Base-by-base conservation (phyloP, 176 grass and related monocot genomes). In the Oryza meyeriana region DNA sequence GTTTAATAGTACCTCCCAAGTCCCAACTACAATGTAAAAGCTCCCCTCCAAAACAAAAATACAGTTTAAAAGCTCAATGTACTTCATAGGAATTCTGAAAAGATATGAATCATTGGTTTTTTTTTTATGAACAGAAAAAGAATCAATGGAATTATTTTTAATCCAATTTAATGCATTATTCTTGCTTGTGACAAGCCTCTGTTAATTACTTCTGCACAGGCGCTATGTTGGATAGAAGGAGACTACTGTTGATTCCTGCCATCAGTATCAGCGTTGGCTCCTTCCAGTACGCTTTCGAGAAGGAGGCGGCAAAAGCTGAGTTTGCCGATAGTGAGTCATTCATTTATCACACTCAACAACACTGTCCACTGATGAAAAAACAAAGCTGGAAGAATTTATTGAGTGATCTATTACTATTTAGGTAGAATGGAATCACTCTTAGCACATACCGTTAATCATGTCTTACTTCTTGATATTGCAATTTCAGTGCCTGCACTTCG, bases 261-360 rank as follows among this genome's bases (percentile, higher is more conserved):
- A 81, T 91, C 80, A 92, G 85, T 55, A 82, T 87, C 26, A 63
- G 75, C 22, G 25, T 87, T 72, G 83, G 75, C 33, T 83, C 82
- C 69, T 84, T 88, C 17, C 79, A 93, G 52, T 75, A 89, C 66
- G 61, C 36, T 65, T 25, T 87, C 45, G 84, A 79, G 71, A 75
- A 78, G 28, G 84, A 72, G 79, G 61, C 39, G 6, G 92, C 90
- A 28, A 84, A 77, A 81, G 92, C 95, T 78, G 82, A 88, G 74
- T 98, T 84, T 90, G 83, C 93, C 77, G 95, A 98, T 80, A 91
- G 95, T 95, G 73, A 93, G 92, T 95, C 20, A 44, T 76, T 95
- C 20, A 44, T 76, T 76, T 16, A 3, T 87, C n/a, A 22, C 18
- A 55, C 50, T 22, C 20, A 9, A n/a, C n/a, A 55, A 14, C 42